A percentile compares a stretch with the other conserved stretches of the same genome.
Evolutionary conservation across 2,329 filamentous ascomycete genomes (phyloP).

Genomic region (Tympanopsis confertula): DNA sequence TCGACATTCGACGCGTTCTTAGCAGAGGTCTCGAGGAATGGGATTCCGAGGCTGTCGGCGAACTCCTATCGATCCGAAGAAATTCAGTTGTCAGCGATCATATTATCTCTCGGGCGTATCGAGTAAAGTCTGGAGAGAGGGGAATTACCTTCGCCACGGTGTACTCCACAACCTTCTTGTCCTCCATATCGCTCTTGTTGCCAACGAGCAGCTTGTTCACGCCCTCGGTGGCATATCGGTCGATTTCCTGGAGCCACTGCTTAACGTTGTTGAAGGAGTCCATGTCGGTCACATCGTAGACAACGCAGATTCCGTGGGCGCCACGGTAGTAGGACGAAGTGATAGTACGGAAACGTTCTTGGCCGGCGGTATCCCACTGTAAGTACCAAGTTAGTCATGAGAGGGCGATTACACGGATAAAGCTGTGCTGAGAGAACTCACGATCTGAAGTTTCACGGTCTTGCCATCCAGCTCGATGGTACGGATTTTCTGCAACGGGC

Average conservation of each 20-base stretch:
- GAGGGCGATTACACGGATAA: neutral
- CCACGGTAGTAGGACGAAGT: constrained; percentile 99
- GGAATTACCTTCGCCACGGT: constrained; percentile 80
- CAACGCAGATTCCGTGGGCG: constrained; percentile 97
- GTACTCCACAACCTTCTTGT: constrained; percentile 99
- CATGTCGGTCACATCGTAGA: constrained; percentile 99
- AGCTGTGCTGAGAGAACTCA: constrained; percentile 34
- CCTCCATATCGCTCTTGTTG: constrained; percentile 99
- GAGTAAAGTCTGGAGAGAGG: neutral
- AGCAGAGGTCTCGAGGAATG: constrained; percentile 97
- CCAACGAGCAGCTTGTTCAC: constrained; percentile 99
- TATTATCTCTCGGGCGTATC: neutral
- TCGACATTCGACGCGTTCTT: constrained; percentile 99
- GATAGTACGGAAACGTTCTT: constrained; percentile 99
- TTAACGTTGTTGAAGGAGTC: constrained; percentile 99
- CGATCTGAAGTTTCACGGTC: constrained; percentile 98
- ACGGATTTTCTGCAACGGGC: constrained; percentile 88
- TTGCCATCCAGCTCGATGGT: constrained; percentile 99
- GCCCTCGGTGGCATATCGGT: constrained; percentile 96
- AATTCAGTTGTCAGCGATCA: constrained; percentile 1
- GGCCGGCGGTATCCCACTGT: constrained; percentile 97
- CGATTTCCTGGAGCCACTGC: constrained; percentile 99
- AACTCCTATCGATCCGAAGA: constrained; percentile 59
- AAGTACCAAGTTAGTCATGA: constrained; percentile 7
- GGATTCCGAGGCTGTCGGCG: constrained; percentile 94